Base-by-base conservation (phyloP, 1,139 yeast genomes). In the Yamadazyma diddensiae region DNA sequence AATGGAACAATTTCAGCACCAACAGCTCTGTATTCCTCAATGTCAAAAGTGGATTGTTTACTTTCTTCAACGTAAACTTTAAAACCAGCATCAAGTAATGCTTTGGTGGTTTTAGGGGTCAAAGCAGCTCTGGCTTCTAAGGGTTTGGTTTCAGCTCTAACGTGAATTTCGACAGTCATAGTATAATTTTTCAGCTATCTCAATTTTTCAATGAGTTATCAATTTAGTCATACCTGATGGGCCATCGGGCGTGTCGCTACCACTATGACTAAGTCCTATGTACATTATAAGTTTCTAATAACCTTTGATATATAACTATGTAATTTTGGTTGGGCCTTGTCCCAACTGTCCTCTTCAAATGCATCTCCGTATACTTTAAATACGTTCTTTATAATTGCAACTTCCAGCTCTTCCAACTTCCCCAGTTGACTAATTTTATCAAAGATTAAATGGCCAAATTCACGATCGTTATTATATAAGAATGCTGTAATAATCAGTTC, bases 101-200 rank as follows among this genome's bases (percentile, higher is more conserved):
- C 75, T 65, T 86, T 84, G 50, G 95, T 82, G 30, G 96, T 85
- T 29, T 86, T 64, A 22, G 98, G 98, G 6, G 98, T 88, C 51
- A 92, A 73, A 30, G 96, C 97, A 24, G 97, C 95, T 68, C 98
- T 84, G 46, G 94, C 95, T 69, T 92, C 98, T 52, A 88, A 70
- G 24, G 97, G 95, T 77, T 92, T 92, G 53, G 94, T 85, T 62
- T 92, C 98, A 25, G 97, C 97, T 70, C 98, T 83, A 42, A 92
- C 72, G 49, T 84, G 94, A 47, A 80, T 74, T 22, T 22, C 25
- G 10, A 22, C 25, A 13, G 25, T 6, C 25, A 22, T 24, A 8
- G 12, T 24, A 5, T n/a, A n/a, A n/a, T n/a, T n/a, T n/a, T n/a
- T n/a, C n/a, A n/a, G n/a, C n/a, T n/a, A n/a, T n/a, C n/a, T n/a